Conservation (phyloP, 2,329 filamentous ascomycete species). For the Dactylellina sp. region DNA sequence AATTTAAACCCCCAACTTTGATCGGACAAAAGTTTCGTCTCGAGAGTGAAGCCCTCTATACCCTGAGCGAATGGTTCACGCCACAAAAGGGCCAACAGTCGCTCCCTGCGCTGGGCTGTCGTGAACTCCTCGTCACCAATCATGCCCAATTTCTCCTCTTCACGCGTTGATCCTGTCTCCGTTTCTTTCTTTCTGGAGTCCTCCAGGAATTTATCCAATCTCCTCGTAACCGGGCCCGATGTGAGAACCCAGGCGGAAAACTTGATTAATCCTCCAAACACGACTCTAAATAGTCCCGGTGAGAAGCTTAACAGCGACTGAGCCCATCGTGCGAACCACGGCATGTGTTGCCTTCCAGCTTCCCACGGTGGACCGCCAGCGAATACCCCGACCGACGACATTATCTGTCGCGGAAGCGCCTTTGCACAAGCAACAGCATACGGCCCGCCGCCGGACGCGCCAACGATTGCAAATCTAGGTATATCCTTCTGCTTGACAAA, state of each 20-base stretch:
- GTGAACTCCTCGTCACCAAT: slow-evolving; percentile 20
- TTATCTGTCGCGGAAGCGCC: slow-evolving; percentile 46
- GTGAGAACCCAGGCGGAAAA: slow-evolving; percentile 57
- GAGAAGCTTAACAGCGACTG: slow-evolving; percentile 58
- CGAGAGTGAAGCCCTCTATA: slow-evolving; percentile 58
- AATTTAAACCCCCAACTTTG: slow-evolving; percentile 61
- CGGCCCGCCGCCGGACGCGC: slow-evolving; percentile 43
- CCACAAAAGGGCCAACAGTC: slow-evolving; percentile 55
- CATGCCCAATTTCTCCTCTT: slow-evolving; percentile 25
- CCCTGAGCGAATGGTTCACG: slow-evolving; percentile 61
- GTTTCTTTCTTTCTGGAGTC: slow-evolving; percentile 46
- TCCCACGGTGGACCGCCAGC: slow-evolving; percentile 63
- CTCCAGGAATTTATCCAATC: slow-evolving; percentile 60
- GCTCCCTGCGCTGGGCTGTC: slow-evolving; percentile 49
- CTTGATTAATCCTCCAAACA: slow-evolving; percentile 58
- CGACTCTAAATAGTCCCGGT: slow-evolving; percentile 58
- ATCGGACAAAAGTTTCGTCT: slow-evolving; percentile 60
- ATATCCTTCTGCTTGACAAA: slow-evolving; percentile 24
- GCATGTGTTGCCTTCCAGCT: slow-evolving; percentile 62
- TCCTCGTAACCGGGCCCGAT: slow-evolving; percentile 53
- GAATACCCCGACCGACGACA: slow-evolving; percentile 64
- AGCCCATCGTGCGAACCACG: slow-evolving; percentile 58
- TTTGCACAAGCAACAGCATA: slow-evolving; percentile 55
- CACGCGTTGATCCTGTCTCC: neutral
- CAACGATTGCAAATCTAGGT: slow-evolving; percentile 27